Base-by-base conservation (phyloP, 2,329 filamentous ascomycete genomes). In the Exophiala bonariae region DNA sequence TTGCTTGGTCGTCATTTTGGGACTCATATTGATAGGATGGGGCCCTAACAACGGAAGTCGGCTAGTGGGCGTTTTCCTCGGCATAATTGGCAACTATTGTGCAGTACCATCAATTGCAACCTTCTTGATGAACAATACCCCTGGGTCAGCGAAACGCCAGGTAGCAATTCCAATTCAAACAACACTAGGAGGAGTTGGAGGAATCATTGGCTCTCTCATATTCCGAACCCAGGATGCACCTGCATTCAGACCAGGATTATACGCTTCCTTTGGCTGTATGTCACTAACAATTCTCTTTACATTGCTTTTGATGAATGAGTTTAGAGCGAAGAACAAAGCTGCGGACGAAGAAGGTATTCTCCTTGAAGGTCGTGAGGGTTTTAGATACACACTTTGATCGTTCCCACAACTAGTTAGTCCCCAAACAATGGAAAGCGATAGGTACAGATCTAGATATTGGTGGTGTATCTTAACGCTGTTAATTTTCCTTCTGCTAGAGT, bases 91-190 rank as follows among this genome's bases (percentile, higher is more conserved):
- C 4, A 82, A 83, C 54, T 89, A 89, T 66, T 78, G 83, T 56
- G 92, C 92, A 63, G 75, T 91, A 4, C 88, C 89, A 0, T 75
- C 81, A 2, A 74, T 80, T 38, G 81, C 93, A 72, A 79, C 86
- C 0, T 92, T 88, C 69, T 87, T 91, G 70, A 86, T 87, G 35
- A 93, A 91, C 69, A 95, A 93, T 67, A 85, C 93, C 61, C 82
- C 86, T 40, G 89, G 87, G 0, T 87, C 92, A 69, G 93, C 87
- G 87, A 93, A 91, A 71, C 81, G 89, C 34, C 87, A 87, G 1
- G 83, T 51, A 7, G 46, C 42, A 36, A 39, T 37, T 30, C 44
- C 49, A 26, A 50, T 34, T n/a, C 37, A 49, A 3, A 45, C 44
- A 18, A 39, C 42, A 13, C 16, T 31, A 17, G 77, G 5, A 4